phyloP scores from a whole-genome alignment of 2,329 filamentous ascomycete species.

The Fusarium foetens region DNA sequence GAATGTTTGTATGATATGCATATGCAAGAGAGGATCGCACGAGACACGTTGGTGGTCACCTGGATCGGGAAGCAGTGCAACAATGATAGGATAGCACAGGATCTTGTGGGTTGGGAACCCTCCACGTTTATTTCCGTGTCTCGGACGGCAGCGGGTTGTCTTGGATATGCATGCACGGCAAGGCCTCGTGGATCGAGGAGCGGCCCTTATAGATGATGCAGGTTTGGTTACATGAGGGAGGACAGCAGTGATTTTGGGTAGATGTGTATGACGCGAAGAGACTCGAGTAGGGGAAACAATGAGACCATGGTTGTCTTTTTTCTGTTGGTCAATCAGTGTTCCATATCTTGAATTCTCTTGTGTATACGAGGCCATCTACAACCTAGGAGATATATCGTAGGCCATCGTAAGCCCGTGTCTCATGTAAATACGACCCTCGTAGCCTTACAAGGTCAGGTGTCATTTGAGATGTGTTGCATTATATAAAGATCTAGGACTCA shows the following conservation, averaged over 20 bases:
- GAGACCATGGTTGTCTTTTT: background rate
- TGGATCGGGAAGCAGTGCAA: conserved; percentile 40
- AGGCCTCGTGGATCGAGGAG: conserved; percentile 37
- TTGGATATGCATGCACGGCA: conserved; percentile 35
- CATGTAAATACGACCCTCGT: conserved; percentile 12
- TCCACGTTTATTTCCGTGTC: conserved; percentile 44
- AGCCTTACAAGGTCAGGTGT: conserved; percentile 26
- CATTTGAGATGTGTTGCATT: conserved; percentile 28
- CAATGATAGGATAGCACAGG: conserved; percentile 34
- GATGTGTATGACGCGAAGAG: background rate
- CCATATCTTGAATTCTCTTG: background rate
- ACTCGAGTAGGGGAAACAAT: background rate
- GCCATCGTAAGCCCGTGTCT: background rate
- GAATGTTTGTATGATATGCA: conserved; percentile 27
- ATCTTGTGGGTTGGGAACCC: conserved; percentile 37
- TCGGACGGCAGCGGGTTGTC: conserved; percentile 36
- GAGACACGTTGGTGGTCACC: conserved; percentile 43
- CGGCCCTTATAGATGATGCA: conserved; percentile 35
- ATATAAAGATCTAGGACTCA: conserved; percentile 6
- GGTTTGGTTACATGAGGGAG: conserved; percentile 16
- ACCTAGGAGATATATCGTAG: background rate
- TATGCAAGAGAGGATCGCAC: conserved; percentile 24
- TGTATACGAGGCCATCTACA: background rate
- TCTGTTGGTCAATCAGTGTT: background rate
- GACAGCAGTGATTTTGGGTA: conserved; percentile 6